phyloP scores from a whole-genome alignment of 805 yeast genomes.

The Suhomyces prunicola region DNA sequence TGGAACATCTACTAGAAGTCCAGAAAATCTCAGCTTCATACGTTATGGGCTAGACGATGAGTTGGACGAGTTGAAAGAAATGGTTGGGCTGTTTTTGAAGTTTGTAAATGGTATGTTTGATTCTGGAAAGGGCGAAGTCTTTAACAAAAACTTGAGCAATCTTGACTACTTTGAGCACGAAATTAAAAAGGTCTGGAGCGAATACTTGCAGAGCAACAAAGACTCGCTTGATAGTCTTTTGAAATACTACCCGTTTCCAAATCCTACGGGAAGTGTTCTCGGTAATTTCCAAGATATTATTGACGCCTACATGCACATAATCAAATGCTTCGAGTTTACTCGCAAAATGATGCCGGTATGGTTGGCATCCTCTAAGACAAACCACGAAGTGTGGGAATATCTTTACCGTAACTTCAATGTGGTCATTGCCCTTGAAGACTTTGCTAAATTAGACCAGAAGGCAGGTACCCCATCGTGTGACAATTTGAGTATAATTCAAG shows the following conservation, averaged over 20 bases:
- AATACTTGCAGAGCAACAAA: neutral
- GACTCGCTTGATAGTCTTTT: neutral
- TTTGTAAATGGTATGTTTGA: constrained; percentile 30
- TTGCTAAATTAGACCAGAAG: constrained; percentile 1
- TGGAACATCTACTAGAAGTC: neutral
- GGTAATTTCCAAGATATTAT: constrained; percentile 5
- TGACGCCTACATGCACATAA: neutral
- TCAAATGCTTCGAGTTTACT: constrained; percentile 2
- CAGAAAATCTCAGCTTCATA: constrained; percentile 1
- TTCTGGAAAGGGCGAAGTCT: constrained; percentile 14
- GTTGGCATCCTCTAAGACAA: neutral
- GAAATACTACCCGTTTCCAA: constrained; percentile 8
- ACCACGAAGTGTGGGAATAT: constrained; percentile 7
- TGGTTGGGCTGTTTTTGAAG: constrained; percentile 5
- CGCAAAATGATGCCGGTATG: constrained; percentile 6
- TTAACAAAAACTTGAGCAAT: neutral
- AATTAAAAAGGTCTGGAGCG: constrained; percentile 7
- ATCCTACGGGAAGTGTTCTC: neutral
- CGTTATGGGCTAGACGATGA: constrained; percentile 5
- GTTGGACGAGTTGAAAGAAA: neutral
- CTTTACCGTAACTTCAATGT: constrained; percentile 7
- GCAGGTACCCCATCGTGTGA: constrained; percentile 1
- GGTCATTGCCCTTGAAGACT: constrained; percentile 9
- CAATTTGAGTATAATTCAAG: constrained; percentile 7
- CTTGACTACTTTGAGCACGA: constrained; percentile 8